phyloP scores from a whole-genome alignment of 2,329 filamentous ascomycete species.

The Cadophora malorum region DNA sequence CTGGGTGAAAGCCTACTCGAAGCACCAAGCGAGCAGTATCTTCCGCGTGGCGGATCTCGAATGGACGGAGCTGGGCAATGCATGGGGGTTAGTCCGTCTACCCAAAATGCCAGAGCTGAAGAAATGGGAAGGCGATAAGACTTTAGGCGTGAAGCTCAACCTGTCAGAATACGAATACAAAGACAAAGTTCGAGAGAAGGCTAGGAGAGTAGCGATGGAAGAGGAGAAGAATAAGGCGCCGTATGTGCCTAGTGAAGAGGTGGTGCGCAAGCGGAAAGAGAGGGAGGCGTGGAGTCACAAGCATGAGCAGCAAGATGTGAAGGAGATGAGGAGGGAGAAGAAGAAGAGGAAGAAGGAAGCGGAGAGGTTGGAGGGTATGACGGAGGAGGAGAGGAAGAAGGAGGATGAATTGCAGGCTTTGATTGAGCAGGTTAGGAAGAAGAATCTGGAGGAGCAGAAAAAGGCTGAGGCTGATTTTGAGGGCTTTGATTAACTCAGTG shows the following conservation, averaged over 20 bases:
- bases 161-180: conserved; percentile 74
- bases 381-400: conserved; percentile 70
- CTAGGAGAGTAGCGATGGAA: conserved; percentile 61
- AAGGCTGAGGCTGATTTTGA: conserved; percentile 44
- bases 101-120: conserved; percentile 94
- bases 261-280: conserved; percentile 63
- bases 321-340: conserved; percentile 67
- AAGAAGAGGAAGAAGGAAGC: conserved; percentile 68
- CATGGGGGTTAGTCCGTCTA: conserved; percentile 85
- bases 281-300: conserved; percentile 78
- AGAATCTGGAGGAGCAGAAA: conserved; percentile 48
- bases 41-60: conserved; percentile 83
- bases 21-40: conserved; percentile 89
- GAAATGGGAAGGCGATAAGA: conserved; percentile 72
- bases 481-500: too few relatives aligned
- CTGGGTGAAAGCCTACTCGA: conserved; percentile 90
- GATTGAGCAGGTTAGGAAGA: conserved; percentile 66
- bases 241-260: conserved; percentile 49
- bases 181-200: conserved; percentile 73
- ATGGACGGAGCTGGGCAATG: conserved; percentile 80
- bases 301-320: conserved; percentile 68
- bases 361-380: conserved; percentile 68
- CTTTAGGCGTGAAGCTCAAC: conserved; percentile 67
- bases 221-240: conserved; percentile 53
- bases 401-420: conserved; percentile 68